Evolutionary conservation across 192 early-diverging fungal genomes (phyloP).

Genomic region (Gorgonomyces haynaldii): DNA sequence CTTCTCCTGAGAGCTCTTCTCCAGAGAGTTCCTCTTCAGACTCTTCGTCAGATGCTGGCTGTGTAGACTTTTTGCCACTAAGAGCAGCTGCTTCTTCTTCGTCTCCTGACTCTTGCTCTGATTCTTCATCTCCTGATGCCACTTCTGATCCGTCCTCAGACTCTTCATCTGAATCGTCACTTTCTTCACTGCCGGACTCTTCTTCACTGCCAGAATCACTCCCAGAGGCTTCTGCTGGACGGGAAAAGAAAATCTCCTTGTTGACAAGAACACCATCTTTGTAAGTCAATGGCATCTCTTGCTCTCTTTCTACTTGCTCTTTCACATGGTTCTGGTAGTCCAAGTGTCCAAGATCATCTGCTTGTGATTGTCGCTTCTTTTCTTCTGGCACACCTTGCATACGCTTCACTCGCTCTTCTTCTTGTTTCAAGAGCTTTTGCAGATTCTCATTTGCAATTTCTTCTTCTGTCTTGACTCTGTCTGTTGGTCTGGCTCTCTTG

Average conservation of each 20-base stretch:
- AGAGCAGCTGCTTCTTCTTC: slow-evolving; percentile 38
- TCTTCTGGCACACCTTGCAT: slow-evolving; percentile 54
- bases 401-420: slow-evolving; percentile 60
- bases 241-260: slow-evolving; percentile 33
- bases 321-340: slow-evolving; percentile 13
- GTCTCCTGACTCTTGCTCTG: slow-evolving; percentile 42
- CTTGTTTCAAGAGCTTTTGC: slow-evolving; percentile 74
- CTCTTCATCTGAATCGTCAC: slow-evolving; percentile 27
- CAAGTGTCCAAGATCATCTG: slow-evolving; percentile 36
- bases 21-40: slow-evolving; percentile 55
- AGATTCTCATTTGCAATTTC: slow-evolving; percentile 79
- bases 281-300: slow-evolving; percentile 36
- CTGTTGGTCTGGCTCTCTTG: slow-evolving; percentile 71
- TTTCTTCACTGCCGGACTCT: slow-evolving; percentile 20
- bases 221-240: slow-evolving; percentile 4
- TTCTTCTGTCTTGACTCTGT: slow-evolving; percentile 89
- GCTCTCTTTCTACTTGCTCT: slow-evolving; percentile 12
- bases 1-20: slow-evolving; percentile 23
- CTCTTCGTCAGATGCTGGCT: slow-evolving; percentile 32
- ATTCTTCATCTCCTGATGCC: slow-evolving; percentile 19
- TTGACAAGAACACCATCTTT: slow-evolving; percentile 39
- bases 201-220: slow-evolving; percentile 34
- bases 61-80: slow-evolving; percentile 20
- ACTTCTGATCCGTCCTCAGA: too few relatives aligned
- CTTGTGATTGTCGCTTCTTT: slow-evolving; percentile 28